Evolutionary conservation across 1,139 yeast species (phyloP), one percentile per base, ranked within the genome.

Genomic region (Candida freyschussii): DNA sequence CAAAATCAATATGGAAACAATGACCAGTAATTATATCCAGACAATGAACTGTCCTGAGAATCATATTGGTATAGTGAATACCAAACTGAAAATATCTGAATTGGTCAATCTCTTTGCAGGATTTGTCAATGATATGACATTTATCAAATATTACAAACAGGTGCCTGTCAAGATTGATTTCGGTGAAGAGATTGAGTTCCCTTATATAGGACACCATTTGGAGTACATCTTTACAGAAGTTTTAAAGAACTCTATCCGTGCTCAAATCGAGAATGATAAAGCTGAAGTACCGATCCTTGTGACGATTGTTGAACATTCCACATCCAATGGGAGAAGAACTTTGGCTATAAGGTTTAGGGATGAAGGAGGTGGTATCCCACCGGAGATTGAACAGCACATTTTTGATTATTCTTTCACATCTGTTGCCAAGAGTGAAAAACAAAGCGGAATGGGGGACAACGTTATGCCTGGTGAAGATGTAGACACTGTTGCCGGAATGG

Each of bases 401-500:
- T 87, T 86, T 58, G 89, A 84, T 46, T 91, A 85, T 58, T 81
- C 95, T 5, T 89, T 81, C 56, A 71, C 94, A 3, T 85, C 96
- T 0, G 84, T 74, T 38, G 48, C 45, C 6, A 46, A 53, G 24
- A 40, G 39, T 14, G 54, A 48, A 10, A 48, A 49, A 21, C 54
- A 48, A 14, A 46, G 47, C 12, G 59, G 57, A 0, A 53, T 55
- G 48, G 53, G 52, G 13, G 62, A 57, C 18, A 82, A 82, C 48
- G 72, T 74, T 13, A 78, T 84, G 13, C 93, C 93, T 0, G 93
- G 87, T 52, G 69, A 63, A 22, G 83, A 80, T 2, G 79, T 81
- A 0, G 75, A 80, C 48, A 71, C 76, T 6, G 85, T 87, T 21
- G 96, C 96, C 0, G 98, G 98, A 0, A 81, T 91, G 84, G 98